phyloP scores from a whole-genome alignment of 192 early-diverging fungal species.

The Rhizophagus prolifer region DNA sequence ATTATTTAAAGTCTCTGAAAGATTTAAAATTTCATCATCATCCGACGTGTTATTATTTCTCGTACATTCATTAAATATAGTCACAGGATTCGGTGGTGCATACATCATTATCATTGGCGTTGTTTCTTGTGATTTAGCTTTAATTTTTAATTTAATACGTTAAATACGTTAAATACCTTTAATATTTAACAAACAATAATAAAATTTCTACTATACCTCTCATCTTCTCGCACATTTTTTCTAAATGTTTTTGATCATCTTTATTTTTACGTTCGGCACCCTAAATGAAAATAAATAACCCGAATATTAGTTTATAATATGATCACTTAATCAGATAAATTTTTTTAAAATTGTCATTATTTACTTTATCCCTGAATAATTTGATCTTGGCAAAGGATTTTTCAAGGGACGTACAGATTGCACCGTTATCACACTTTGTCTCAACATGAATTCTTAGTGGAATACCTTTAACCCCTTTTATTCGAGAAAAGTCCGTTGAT shows the following conservation, averaged over 20 bases:
- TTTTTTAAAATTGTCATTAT: not conserved
- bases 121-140: slow-evolving; percentile 33
- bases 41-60: slow-evolving; percentile 17
- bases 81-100: slow-evolving; percentile 31
- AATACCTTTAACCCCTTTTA: slow-evolving; percentile 80
- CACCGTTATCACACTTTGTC: slow-evolving; percentile 32
- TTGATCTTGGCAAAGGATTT: slow-evolving; percentile 62
- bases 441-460: slow-evolving; percentile 59
- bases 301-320: not conserved
- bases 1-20: slow-evolving; percentile 22
- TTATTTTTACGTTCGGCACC: slow-evolving; percentile 79
- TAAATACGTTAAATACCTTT: not conserved
- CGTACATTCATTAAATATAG: slow-evolving; percentile 34
- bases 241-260: slow-evolving; percentile 72
- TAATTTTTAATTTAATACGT: not conserved
- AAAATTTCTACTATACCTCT: slow-evolving; percentile 44
- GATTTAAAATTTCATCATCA: slow-evolving; percentile 21
- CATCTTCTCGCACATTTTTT: slow-evolving; percentile 65
- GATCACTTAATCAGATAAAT: not conserved
- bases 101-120: slow-evolving; percentile 33
- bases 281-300: slow-evolving; percentile 24
- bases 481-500: slow-evolving; percentile 78
- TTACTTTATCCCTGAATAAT: slow-evolving; percentile 73
- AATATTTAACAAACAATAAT: not conserved
- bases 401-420: slow-evolving; percentile 43